Evolutionary conservation across 352 stramenopile species (phyloP).

Genomic region (Phytophthora rubi): DNA sequence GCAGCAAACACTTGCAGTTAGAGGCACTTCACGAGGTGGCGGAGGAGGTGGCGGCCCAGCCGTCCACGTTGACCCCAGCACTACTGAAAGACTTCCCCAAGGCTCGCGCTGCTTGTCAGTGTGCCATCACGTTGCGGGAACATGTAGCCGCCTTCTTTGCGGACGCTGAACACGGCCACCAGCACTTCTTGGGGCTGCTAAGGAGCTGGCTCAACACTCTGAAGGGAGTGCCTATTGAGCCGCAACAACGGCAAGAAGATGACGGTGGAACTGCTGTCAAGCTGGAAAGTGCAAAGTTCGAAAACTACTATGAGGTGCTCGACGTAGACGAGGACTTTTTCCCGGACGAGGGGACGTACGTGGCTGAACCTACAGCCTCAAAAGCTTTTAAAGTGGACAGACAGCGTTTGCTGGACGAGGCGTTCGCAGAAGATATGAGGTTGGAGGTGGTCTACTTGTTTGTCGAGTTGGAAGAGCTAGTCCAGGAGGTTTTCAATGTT

Average conservation of each 20-base stretch:
- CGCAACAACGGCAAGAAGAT: slow-evolving; percentile 2
- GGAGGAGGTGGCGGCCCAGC: slow-evolving; percentile 7
- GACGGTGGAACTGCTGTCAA: slow-evolving; percentile 23
- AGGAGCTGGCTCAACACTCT: slow-evolving; percentile 8
- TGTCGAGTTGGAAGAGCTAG: slow-evolving; percentile 33
- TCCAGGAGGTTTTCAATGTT: slow-evolving; percentile 20
- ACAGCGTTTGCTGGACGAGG: slow-evolving; percentile 21
- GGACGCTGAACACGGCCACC: slow-evolving; percentile 5
- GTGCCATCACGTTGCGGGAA: slow-evolving; percentile 26
- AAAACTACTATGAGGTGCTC: no score
- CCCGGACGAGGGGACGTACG: neutral
- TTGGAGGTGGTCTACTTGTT: slow-evolving; percentile 32
- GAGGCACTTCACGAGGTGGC: slow-evolving; percentile 6
- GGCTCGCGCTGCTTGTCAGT: no score
- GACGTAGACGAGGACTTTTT: no score
- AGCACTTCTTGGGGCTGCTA: slow-evolving; percentile 12
- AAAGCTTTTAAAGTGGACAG: slow-evolving; percentile 3
- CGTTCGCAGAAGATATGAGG: slow-evolving; percentile 33
- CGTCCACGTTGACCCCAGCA: slow-evolving; percentile 5
- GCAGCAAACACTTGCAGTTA: neutral
- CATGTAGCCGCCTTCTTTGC: slow-evolving; percentile 22
- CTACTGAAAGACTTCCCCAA: slow-evolving; percentile 16
- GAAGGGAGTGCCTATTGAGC: neutral
- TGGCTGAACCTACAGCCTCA: neutral
- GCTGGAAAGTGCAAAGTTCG: neutral